Evolutionary conservation across 2,329 filamentous ascomycete genomes (phyloP).

Genomic region (Aspergillus sp.): DNA sequence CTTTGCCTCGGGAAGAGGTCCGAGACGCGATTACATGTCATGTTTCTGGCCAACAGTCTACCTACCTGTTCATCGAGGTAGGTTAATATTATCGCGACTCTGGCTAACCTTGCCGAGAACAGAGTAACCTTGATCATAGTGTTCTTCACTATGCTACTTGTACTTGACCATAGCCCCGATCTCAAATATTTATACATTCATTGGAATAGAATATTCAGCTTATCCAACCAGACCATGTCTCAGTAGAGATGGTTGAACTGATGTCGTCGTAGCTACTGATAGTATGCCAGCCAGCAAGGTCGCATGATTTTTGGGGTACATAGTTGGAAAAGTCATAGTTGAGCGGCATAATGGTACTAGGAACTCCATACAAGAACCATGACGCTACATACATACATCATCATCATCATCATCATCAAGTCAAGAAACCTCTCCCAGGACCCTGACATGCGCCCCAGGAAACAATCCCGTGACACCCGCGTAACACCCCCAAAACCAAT

Average conservation of each 20-base stretch:
- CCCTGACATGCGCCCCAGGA: slow-evolving; percentile 64
- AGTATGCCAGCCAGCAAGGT: not conserved
- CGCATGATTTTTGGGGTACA: not conserved
- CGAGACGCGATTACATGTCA: not conserved
- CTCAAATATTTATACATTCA: no score
- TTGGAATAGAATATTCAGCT: no score
- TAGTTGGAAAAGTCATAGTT: not conserved
- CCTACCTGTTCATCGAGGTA: not conserved
- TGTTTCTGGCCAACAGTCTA: not conserved
- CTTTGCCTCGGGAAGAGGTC: not conserved
- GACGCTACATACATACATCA: not conserved
- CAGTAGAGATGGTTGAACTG: not conserved
- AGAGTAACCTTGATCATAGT: not conserved
- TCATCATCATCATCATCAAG: not conserved
- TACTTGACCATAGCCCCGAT: no score
- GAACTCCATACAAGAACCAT: no score
- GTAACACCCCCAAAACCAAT: slow-evolving; percentile 85
- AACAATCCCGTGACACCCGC: slow-evolving; percentile 73
- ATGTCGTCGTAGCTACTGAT: not conserved
- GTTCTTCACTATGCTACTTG: no score
- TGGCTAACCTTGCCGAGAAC: not conserved
- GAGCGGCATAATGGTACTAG: no score
- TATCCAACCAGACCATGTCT: not conserved
- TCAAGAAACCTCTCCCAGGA: slow-evolving; percentile 35
- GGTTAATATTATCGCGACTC: not conserved